Percentiles rank a stretch among this genome's conserved stretches.
Conservation (phyloP, 2,329 filamentous ascomycete species). For the Domatiomyces catenatus region DNA sequence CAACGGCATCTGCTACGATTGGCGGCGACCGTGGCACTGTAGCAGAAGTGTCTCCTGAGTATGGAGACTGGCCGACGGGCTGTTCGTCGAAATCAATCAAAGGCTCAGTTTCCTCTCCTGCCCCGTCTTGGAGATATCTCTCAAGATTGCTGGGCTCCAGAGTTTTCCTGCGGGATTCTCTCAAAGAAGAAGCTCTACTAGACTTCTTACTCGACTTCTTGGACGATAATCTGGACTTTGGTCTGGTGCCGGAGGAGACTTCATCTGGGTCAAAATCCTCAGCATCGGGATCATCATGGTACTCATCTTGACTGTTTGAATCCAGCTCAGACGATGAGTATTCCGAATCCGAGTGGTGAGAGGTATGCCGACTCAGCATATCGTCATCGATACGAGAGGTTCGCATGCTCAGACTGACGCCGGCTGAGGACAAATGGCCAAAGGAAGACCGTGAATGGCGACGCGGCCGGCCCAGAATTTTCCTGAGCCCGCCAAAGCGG, state of each 20-base stretch:
- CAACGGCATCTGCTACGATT: not conserved
- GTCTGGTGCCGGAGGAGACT: constrained; percentile 1
- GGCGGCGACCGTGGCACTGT: no score
- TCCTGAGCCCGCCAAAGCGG: constrained; percentile 44
- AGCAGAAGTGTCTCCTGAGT: no score
- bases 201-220: constrained; percentile 17
- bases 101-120: not conserved
- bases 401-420: constrained; percentile 57
- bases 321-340: constrained; percentile 23
- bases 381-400: constrained; percentile 55
- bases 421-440: constrained; percentile 35
- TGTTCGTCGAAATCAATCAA: not conserved
- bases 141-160: not conserved
- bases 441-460: constrained; percentile 30
- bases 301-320: constrained; percentile 11
- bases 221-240: constrained; percentile 7
- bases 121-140: constrained; percentile 1
- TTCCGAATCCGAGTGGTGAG: constrained; percentile 32
- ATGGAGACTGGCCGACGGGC: not conserved
- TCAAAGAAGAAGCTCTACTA: constrained; percentile 10
- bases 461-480: constrained; percentile 46
- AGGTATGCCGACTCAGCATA: constrained; percentile 36
- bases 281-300: constrained; percentile 3
- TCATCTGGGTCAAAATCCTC: constrained; percentile 3
- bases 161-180: not conserved